Evolutionary conservation across 345 rosid genomes (phyloP), one percentile per base, ranked within the genome.

Genomic region (Salix dunnii): DNA sequence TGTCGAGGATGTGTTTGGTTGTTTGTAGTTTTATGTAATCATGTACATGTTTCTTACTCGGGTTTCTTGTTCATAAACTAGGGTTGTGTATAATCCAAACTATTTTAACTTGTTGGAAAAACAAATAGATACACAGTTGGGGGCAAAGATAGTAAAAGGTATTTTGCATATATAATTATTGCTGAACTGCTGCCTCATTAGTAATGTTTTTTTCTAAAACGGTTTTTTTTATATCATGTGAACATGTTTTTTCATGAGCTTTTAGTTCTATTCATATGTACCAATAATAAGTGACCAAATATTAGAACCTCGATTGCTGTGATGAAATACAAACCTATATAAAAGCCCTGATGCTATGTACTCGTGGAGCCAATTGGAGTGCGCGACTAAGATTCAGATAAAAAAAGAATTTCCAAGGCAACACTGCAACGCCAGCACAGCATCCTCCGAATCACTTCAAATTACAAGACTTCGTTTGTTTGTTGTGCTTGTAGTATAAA

Each of bases 321-420:
- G 46, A 73, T 67, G 27, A 68, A 31, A 71, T 36, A 53, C 86
- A 49, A 23, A 91, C 97, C 99, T 90, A 95, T 93, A 75, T 82
- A 95, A 95, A 91, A 38, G 92, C 94, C 73, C 88, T 89, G 60
- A 90, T 87, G 73, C 83, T 85, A 79, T 95, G 95, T 78, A 91
- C 80, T 48, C 93, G 84, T 1, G 97, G 89, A 42, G 86, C 81
- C 82, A 93, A 84, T 81, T 93, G 90, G 77, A 92, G 92, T 7
- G 98, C 90, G 87, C 99, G 92, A 21, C 96, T 91, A 53, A 93
- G 83, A 42, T 94, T 93, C 68, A 96, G 81, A 81, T 96, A 96
- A 58, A 28, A 28, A 28, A 28, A 28, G 2, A 1, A 86, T 68
- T 85, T 96, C 91, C 87, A 91, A 85, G 25, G 94, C 90, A 79